Evolutionary conservation across 1,139 yeast species (phyloP), one percentile per base, ranked within the genome.

Genomic region (Saccharomycopsis crataegensis): DNA sequence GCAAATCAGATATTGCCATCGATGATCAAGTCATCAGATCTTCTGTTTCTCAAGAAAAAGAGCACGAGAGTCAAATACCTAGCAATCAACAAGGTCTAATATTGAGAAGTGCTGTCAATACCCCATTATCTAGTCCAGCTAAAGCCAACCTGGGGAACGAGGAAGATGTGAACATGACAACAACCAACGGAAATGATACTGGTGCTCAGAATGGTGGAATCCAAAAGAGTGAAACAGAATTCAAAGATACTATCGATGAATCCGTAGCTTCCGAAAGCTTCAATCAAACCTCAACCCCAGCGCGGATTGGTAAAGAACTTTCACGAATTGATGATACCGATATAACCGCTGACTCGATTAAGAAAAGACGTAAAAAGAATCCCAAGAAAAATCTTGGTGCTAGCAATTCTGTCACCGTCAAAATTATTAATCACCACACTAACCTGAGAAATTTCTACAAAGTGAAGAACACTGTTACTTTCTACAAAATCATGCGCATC

Each of bases 401-500:
- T 22, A 14, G 43, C 11, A 44, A 44, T n/a, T 14, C 48, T 12
- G 32, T 43, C 9, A 49, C 52, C n/a, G 43, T 49, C 28, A 32
- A 40, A 31, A 22, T 49, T 28, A 43, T 22, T 14, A 43, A 32
- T 31, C n/a, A 11, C 28, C 14, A 33, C 43, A 8, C n/a, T 9
- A 22, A 22, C 28, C n/a, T 31, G 32, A 46, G 12, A 41, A 3
- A 8, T 16, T 45, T 44, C 38, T 50, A 42, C 47, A 11, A 22
- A 34, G 37, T 50, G 34, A 50, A 50, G 38, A 40, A 32, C 6
- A 44, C 31, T 17, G 46, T 45, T 37, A 17, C 40, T 7, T 43
- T 45, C 28, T 38, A 37, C 36, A 50, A 50, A 42, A 17, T 50
- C 33, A 50, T 50, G 53, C 36, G 37, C 11, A 46, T 17, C 31